These are phyloP conservation scores for Mucor ambiguus DNA, from an alignment of 371 early-diverging fungal species.

Conservation along the genomic window DNA sequence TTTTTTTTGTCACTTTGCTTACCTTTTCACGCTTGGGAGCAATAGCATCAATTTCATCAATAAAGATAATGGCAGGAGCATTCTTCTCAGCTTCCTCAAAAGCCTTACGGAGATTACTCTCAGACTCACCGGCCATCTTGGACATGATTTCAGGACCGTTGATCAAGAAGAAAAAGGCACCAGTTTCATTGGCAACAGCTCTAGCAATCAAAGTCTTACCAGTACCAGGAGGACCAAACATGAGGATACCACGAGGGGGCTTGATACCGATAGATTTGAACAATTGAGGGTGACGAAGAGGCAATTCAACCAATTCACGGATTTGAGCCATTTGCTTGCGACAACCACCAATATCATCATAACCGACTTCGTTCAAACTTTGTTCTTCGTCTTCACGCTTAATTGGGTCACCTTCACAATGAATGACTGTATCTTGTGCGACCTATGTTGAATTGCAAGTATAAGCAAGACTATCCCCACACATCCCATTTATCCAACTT, in stretches of 20 bases:
- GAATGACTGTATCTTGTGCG: slow-evolving; percentile 97
- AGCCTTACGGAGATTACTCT: slow-evolving; percentile 97
- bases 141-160: slow-evolving; percentile 99
- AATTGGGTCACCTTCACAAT: slow-evolving; percentile 97
- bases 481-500: slow-evolving; percentile 53
- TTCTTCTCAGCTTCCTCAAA: slow-evolving; percentile 99
- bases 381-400: slow-evolving; percentile 98
- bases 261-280: slow-evolving; percentile 99
- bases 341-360: slow-evolving; percentile 99
- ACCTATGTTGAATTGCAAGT: slow-evolving; percentile 84
- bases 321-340: slow-evolving; percentile 99
- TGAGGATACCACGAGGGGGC: slow-evolving; percentile 97
- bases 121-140: slow-evolving; percentile 99
- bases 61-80: slow-evolving; percentile 99
- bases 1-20: background rate
- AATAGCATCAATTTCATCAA: slow-evolving; percentile 99
- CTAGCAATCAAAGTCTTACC: slow-evolving; percentile 87
- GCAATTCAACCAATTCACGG: slow-evolving; percentile 98
- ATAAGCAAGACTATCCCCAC: slow-evolving; percentile 46
- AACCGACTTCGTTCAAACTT: slow-evolving; percentile 95
- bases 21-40: slow-evolving; percentile 99
- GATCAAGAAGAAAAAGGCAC: slow-evolving; percentile 95
- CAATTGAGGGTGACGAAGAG: slow-evolving; percentile 96
- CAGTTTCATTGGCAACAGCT: slow-evolving; percentile 76
- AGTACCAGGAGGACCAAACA: slow-evolving; percentile 99